Evolutionary conservation across 305 asterid species (phyloP), one percentile per base, ranked within the genome.

Genomic region (Euphrasia arctica): DNA sequence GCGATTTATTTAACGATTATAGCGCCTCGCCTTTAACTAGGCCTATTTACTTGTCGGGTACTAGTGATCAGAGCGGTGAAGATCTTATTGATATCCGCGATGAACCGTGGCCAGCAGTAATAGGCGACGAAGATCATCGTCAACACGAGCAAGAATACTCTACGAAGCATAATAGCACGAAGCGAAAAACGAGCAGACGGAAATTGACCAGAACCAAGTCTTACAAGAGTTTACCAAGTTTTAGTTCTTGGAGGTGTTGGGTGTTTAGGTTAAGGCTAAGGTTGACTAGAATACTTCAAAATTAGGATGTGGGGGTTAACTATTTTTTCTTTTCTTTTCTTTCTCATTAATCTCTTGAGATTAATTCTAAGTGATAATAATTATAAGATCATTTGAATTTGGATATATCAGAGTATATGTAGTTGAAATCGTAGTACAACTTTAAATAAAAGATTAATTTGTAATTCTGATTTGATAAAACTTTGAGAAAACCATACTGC

Each of bases 1-100:
- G 71, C 14, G 70, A 80, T 47, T 77, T 77, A 67, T 70, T 84
- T 52, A 69, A 61, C 57, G 84, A 84, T 31, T 84, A 84, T 63
- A 82, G 89, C 61, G 80, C 77, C 36, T 82, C 89, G 14, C 85
- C 87, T 2, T 11, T 78, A 0, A 62, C 82, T 28, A 83, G 71
- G 71, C 89, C 87, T 52, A 75, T 82, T 54, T 76, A 64, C 57
- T 74, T 85, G 64, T 80, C 82, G 91, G 85, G 86, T 18, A 85
- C 22, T 18, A 18, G 91, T 55, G 85, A 78, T 31, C 34, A 31
- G 29, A 11, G 73, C 10, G 74, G 82, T 63, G 73, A 74, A 48
- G 80, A 47, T 55, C 42, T 49, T 52, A 42, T 43, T 31, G 4
- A 3, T 31, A 31, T 31, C n/a, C 79, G 52, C 50, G 78, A 70